Conservation (phyloP, 768 basidiomycete genomes). For the Xanthoconium stramineum region DNA sequence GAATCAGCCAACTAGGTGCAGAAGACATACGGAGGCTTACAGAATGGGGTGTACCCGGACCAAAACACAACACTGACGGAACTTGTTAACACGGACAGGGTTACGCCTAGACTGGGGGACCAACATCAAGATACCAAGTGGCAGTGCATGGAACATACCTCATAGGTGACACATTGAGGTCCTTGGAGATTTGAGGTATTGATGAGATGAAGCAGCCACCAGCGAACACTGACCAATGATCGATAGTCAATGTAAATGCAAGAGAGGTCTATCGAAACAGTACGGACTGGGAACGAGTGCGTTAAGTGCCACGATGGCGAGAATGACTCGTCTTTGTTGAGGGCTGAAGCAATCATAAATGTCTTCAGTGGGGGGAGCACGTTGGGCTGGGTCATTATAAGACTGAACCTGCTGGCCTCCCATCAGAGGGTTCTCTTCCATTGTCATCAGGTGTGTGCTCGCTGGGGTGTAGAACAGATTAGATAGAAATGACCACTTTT, state of each 20-base stretch:
- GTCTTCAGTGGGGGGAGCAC: conserved; percentile 22
- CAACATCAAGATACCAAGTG: neutral
- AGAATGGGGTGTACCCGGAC: conserved; percentile 51
- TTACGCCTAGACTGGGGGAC: conserved; percentile 44
- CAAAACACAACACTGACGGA: conserved; percentile 49
- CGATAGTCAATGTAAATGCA: neutral
- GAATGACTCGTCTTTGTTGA: conserved; percentile 49
- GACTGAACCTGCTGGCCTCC: conserved; percentile 2
- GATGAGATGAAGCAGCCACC: conserved; percentile 69
- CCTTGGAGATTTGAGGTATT: conserved; percentile 68
- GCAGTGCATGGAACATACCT: conserved; percentile 37
- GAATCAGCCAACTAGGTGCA: neutral
- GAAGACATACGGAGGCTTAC: conserved; percentile 34
- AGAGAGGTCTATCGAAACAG: neutral
- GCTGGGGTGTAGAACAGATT: too few species aligned
- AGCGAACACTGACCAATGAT: conserved; percentile 52
- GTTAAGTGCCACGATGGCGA: conserved; percentile 55
- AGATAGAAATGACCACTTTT: too few species aligned
- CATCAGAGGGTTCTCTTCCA: conserved; percentile 32
- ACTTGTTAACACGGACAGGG: conserved; percentile 45
- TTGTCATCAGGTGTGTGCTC: conserved; percentile 14
- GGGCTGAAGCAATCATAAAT: conserved; percentile 59
- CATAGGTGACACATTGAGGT: conserved; percentile 56
- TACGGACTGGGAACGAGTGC: conserved; percentile 61
- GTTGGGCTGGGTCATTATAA: neutral